These are phyloP conservation scores for Lactarius indigo DNA, from an alignment of 768 basidiomycete species.

Conservation along the genomic window DNA sequence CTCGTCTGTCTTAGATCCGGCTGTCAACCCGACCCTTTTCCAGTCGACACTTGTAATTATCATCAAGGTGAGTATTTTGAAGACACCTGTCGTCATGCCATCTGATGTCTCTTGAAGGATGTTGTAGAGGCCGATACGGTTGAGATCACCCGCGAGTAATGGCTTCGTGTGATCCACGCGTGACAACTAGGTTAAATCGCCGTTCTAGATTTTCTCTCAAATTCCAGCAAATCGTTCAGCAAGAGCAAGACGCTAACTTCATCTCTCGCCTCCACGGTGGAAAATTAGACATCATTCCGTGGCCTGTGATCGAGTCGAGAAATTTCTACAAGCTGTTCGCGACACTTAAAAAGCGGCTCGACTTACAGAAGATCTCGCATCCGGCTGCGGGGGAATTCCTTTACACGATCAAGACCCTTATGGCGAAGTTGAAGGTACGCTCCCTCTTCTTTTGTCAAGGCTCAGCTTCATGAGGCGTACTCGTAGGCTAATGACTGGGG, in stretches of 20 bases:
- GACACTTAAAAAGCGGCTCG: slow-evolving; percentile 43
- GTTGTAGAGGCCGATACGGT: slow-evolving; percentile 57
- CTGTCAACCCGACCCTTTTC: slow-evolving; percentile 55
- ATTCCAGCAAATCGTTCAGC: slow-evolving; percentile 56
- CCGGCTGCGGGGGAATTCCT: slow-evolving; percentile 51
- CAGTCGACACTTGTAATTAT: slow-evolving; percentile 60
- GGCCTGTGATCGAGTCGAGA: slow-evolving; percentile 62
- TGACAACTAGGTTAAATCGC: background rate
- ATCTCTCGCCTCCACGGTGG: slow-evolving; percentile 60
- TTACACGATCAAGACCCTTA: slow-evolving; percentile 15
- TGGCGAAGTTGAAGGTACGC: slow-evolving; percentile 17
- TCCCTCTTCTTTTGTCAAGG: background rate
- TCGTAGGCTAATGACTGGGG: slow-evolving; percentile 61
- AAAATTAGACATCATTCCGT: slow-evolving; percentile 54
- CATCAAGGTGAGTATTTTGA: slow-evolving; percentile 48
- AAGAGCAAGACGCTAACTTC: slow-evolving; percentile 60
- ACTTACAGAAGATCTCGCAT: slow-evolving; percentile 49
- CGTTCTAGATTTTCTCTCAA: slow-evolving; percentile 49
- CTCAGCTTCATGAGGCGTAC: background rate
- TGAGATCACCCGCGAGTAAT: slow-evolving; percentile 58
- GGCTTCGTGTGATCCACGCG: background rate
- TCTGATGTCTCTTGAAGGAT: slow-evolving; percentile 39
- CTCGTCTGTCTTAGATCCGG: slow-evolving; percentile 55
- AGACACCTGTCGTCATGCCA: background rate
- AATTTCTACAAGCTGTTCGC: slow-evolving; percentile 56